Base-by-base conservation (phyloP, 2,329 filamentous ascomycete species). In the Ophiostoma ips region DNA sequence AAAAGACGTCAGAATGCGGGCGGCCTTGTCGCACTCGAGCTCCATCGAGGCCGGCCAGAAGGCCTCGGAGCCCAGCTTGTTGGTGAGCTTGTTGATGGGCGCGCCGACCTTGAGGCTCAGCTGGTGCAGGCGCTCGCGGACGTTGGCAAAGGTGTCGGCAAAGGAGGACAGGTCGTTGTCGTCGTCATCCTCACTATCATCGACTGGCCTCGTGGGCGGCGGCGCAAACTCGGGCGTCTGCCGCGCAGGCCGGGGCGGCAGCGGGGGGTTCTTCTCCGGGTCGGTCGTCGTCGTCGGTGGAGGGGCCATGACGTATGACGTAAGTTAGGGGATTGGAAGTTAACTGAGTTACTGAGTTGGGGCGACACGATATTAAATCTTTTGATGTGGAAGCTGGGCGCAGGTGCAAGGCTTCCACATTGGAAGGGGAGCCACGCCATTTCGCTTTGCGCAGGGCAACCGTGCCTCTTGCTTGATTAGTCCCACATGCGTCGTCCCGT, bases 41-140 rank as follows among this genome's bases (percentile, higher is more conserved):
- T 87, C 83, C 50, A 87, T 68, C 4, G 77, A 79, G 35, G 81
- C 83, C 5, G 83, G 84, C 82, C 83, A 87, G 60, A 87, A 87
- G 5, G 83, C 80, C 64, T 87, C 83, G 28, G 55, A 58, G 35
- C 83, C 83, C 19, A 87, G 68, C 59, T 77, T 80, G 65, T 87
- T 84, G 38, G 78, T 82, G 30, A 86, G 61, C 51, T 71, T 75
- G 61, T 87, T 87, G 57, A 86, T 75, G 4, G 83, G 83, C 5
- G 71, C 74, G 37, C 80, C 79, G 12, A 58, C 57, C 53, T 61
- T 57, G 34, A 57, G 50, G 38, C 55, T 55, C 52, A 53, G 55
- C 35, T 57, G 55, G 52, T 59, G 58, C 31, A 61, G 50, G 13
- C 58, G 57, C 43, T 60, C 56, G 46, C 55, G 51, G 36, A 56